Base-by-base conservation (phyloP, 2,329 filamentous ascomycete genomes). In the Chalaropsis thielavioides region DNA sequence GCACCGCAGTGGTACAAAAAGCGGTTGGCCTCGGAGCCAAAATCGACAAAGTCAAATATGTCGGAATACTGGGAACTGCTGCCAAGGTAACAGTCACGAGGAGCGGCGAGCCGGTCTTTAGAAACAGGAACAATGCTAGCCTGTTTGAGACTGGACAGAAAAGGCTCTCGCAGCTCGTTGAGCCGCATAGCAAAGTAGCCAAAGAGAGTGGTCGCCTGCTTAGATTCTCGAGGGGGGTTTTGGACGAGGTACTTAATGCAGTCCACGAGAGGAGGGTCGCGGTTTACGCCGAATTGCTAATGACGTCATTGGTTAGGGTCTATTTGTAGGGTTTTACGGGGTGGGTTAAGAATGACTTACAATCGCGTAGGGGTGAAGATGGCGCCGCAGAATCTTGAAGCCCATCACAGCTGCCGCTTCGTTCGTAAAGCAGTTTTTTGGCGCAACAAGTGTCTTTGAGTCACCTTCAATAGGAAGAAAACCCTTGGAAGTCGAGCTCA, bases 21-120 rank as follows among this genome's bases (percentile, higher is more conserved):
- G 0, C 88, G 80, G 71, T 97, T 97, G 1, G 90, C 92, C 72
- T 92, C 86, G 41, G 81, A 77, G 0, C 92, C 91, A 76, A 96
- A 99, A 72, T 97, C 89, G 15, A 97, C 92, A 74, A 96, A 99
- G 72, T 97, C 91, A 69, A 99, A 96, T 40, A 99, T 95, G 40
- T 95, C 89, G 11, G 84, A 88, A 71, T 95, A 99, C 7, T 79
- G 80, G 1, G 76, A 73, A 5, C 81, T 84, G 35, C 69, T 86
- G 8, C 94, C 94, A 1, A 99, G 79, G 73, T 96, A 99, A 68
- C 68, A 69, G 22, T 67, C 64, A 13, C 49, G 63, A 1, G 68
- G 68, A 13, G 65, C 46, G 27, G 63, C 62, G 15, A 65, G 59
- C 15, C 65, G 65, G 15, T 63, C 65, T 31, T 61, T 67, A 17